Evolutionary conservation across 306 rosid species (phyloP).

Genomic region (Elaeagnus macrophylla): DNA sequence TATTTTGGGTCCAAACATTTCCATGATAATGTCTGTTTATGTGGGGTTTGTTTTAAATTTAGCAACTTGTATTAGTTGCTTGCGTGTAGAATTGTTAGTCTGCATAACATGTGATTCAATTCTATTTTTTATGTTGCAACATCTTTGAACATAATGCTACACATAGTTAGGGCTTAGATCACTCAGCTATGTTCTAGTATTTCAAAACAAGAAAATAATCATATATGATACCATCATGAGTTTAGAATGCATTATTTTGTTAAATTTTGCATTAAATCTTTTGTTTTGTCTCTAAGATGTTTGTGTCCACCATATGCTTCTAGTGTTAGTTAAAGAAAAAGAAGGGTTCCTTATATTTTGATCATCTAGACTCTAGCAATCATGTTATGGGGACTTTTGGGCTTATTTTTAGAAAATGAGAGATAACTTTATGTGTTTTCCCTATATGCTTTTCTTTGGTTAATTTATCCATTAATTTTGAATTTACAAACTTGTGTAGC

Average conservation of each 20-base stretch:
- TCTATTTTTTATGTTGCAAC: no score
- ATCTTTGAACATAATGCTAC: no score
- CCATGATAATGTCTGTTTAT: background rate
- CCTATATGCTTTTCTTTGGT: no score
- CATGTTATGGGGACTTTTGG: constrained; percentile 76
- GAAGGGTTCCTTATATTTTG: constrained; percentile 60
- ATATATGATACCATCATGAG: background rate
- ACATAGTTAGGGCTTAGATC: no score
- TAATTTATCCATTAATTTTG: no score
- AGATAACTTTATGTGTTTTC: constrained; percentile 29
- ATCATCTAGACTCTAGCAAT: constrained; percentile 40
- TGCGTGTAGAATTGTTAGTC: no score
- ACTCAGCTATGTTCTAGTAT: background rate
- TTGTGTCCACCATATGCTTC: constrained; percentile 2
- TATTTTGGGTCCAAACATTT: background rate
- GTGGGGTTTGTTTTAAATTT: no score
- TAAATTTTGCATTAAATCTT: background rate
- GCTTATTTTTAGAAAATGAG: constrained; percentile 63
- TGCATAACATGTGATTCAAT: no score
- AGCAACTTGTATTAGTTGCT: no score
- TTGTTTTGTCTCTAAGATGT: background rate
- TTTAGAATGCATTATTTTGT: background rate
- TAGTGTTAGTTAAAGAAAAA: constrained; percentile 98
- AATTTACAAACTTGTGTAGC: background rate
- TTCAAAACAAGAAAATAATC: background rate